phyloP scores from a whole-genome alignment of 2,329 filamentous ascomycete species.

The Fusarium tjaetaba region DNA sequence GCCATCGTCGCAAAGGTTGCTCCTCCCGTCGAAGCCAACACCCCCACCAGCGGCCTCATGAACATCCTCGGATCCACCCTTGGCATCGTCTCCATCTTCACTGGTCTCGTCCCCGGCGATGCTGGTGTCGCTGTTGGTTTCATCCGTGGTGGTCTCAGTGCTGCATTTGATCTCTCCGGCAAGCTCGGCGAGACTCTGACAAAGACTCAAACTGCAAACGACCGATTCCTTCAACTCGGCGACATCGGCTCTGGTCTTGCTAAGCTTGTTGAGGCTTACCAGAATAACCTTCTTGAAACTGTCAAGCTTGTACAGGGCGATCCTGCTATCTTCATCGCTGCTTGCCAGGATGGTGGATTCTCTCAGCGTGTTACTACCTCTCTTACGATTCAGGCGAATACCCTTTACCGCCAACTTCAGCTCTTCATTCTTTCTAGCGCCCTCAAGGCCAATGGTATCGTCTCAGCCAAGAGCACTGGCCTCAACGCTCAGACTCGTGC shows the following conservation, averaged over 20 bases:
- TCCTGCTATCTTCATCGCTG: conserved; percentile 1
- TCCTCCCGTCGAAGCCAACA: conserved; percentile 9
- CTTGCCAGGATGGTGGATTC: conserved; percentile 9
- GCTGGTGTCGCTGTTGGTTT: background rate
- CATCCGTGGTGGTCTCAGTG: background rate
- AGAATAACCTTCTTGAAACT: conserved; percentile 14
- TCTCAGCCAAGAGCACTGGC: conserved; percentile 8
- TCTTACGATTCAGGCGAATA: conserved; percentile 17
- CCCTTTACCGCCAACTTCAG: conserved; percentile 10
- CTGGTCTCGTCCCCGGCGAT: background rate
- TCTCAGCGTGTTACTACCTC: conserved; percentile 23
- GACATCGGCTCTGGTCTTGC: conserved; percentile 1
- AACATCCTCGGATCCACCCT: background rate
- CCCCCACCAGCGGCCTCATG: background rate
- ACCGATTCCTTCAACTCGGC: conserved; percentile 4
- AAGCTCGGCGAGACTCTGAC: conserved; percentile 12
- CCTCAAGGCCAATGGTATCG: conserved; percentile 10
- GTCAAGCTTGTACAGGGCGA: conserved; percentile 19
- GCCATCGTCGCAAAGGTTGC: conserved; percentile 16
- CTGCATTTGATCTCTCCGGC: conserved; percentile 7
- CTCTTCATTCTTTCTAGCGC: conserved; percentile 10
- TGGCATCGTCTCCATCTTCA: background rate
- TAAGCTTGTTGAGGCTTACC: conserved; percentile 8
- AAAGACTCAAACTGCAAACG: background rate
- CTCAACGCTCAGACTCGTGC: background rate